phyloP scores from a whole-genome alignment of 2,329 filamentous ascomycete species.

The Coniella vitis region DNA sequence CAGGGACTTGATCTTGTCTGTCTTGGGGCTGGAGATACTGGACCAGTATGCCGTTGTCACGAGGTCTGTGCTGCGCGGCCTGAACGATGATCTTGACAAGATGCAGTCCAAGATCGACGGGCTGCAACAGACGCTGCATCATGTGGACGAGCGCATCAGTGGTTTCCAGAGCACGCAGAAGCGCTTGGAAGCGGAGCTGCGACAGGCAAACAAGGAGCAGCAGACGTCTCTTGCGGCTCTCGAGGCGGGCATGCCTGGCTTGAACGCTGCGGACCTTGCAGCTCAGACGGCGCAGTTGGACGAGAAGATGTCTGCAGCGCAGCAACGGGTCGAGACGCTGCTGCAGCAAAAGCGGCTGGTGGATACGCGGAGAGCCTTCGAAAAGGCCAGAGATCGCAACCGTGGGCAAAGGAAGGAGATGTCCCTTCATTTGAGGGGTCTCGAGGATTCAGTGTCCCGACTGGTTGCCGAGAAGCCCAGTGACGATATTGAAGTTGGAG shows the following conservation, averaged over 20 bases:
- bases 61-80: conserved; percentile 18
- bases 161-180: background rate
- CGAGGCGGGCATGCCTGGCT: background rate
- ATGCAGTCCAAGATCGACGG: background rate
- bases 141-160: background rate
- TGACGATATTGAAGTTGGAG: too few species aligned
- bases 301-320: background rate
- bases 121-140: background rate
- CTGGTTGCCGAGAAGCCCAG: too few species aligned
- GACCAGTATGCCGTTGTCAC: conserved; percentile 20
- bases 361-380: background rate
- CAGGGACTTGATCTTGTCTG: conserved; percentile 25
- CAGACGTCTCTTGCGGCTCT: background rate
- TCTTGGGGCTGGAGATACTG: conserved; percentile 22
- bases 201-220: background rate
- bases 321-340: background rate
- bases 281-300: background rate
- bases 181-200: background rate
- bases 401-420: background rate
- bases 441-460: background rate
- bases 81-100: conserved; percentile 18
- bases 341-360: background rate
- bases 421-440: background rate
- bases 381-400: background rate
- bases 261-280: background rate